These are phyloP conservation scores for Quercus lobata DNA, from an alignment of 331 rosid genomes.

Conservation along the genomic window DNA sequence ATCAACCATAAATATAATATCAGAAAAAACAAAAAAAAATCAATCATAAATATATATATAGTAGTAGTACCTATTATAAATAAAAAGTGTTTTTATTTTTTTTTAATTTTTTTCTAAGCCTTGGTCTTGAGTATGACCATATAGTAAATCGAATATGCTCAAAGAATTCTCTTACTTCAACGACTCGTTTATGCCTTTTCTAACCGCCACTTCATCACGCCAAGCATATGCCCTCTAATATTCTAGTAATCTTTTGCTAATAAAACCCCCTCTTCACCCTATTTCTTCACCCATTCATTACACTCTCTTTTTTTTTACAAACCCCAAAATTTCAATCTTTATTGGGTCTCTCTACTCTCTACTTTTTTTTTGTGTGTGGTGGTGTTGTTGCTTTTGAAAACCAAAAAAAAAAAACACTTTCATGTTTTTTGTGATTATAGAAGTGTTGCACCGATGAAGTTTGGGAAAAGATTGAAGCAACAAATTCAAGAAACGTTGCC, in stretches of 20 bases:
- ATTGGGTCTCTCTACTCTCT: too few species aligned
- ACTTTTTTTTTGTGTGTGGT: neutral
- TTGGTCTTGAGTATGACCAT: conserved; percentile 21
- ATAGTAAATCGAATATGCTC: conserved; percentile 64
- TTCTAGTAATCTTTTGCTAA: conserved; percentile 43
- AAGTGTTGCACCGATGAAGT: conserved; percentile 51
- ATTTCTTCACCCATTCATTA: neutral
- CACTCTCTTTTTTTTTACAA: neutral
- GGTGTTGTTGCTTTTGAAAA: neutral
- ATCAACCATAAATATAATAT: neutral
- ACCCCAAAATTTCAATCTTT: neutral
- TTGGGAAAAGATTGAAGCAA: conserved; percentile 76
- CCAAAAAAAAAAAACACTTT: too few species aligned
- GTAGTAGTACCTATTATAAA: neutral
- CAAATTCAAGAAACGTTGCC: conserved; percentile 69
- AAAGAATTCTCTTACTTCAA: conserved; percentile 39
- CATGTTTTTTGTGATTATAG: too few species aligned
- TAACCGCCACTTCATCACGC: conserved; percentile 62
- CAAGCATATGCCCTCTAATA: conserved; percentile 84
- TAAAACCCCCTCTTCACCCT: conserved; percentile 18
- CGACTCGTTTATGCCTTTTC: conserved; percentile 42
- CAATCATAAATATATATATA: neutral
- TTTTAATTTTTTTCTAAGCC: neutral
- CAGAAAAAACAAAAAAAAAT: neutral
- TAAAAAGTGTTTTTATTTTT: neutral